These are phyloP conservation scores for Trichodelitschia bisporula DNA, from an alignment of 495 filamentous ascomycete species.

Conservation along the genomic window DNA sequence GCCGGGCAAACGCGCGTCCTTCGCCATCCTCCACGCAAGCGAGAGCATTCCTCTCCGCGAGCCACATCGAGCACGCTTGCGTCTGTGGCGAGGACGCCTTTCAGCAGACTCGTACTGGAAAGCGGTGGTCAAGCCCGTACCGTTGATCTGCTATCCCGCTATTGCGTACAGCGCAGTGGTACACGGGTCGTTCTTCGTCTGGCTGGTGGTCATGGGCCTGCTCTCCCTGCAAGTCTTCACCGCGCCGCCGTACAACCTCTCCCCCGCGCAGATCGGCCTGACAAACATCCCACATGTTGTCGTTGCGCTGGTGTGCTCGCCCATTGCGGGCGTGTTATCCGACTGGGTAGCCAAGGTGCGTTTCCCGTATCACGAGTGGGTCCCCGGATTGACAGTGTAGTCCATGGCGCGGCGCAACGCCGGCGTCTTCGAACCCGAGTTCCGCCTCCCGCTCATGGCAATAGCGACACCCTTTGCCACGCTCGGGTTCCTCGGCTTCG, in stretches of 20 bases:
- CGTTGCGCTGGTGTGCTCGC: conserved; percentile 22
- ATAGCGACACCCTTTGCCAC: conserved; percentile 20
- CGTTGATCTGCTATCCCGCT: conserved; percentile 27
- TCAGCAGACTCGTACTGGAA: conserved; percentile 19
- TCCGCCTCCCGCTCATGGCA: conserved; percentile 24
- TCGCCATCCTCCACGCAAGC: too few species aligned
- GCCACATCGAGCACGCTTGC: too few species aligned
- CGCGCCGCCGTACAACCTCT: conserved; percentile 27
- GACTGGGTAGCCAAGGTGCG: conserved; percentile 23
- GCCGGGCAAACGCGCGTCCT: not conserved
- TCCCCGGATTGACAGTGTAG: too few species aligned
- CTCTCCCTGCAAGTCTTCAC: conserved; percentile 26
- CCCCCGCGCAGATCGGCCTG: conserved; percentile 22
- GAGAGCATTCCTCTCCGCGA: too few species aligned
- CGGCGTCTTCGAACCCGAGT: conserved; percentile 30
- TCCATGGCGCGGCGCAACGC: conserved; percentile 23
- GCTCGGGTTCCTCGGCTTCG: conserved; percentile 33
- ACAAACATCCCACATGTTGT: conserved; percentile 25
- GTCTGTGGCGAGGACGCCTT: conserved; percentile 3
- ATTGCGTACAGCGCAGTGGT: conserved; percentile 29
- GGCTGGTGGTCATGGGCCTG: conserved; percentile 29
- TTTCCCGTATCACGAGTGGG: too few species aligned
- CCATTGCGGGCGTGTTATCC: conserved; percentile 24
- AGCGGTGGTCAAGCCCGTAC: conserved; percentile 21
- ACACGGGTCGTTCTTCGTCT: conserved; percentile 25